phyloP scores from a whole-genome alignment of 2,329 filamentous ascomycete species.

The Phialocephala subalpina region DNA sequence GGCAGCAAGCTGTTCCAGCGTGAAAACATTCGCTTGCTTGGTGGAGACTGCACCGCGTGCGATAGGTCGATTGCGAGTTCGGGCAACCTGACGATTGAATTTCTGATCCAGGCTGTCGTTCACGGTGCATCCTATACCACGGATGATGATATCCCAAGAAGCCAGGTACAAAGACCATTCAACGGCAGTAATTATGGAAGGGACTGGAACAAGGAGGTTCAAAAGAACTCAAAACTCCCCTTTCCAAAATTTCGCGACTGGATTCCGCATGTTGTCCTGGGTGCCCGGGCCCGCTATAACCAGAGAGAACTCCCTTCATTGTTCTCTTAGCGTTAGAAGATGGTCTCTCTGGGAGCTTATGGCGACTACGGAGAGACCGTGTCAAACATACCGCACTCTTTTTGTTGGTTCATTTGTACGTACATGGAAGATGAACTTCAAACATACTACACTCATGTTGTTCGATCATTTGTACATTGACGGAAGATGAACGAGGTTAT shows the following conservation, averaged over 20 bases:
- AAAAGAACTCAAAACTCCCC: no score
- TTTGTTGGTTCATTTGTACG: not conserved
- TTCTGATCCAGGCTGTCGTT: conserved; percentile 21
- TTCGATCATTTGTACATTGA: not conserved
- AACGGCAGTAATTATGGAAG: not conserved
- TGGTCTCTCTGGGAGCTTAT: no score
- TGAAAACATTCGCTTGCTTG: conserved; percentile 3
- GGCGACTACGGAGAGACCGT: no score
- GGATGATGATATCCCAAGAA: conserved; percentile 5
- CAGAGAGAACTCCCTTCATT: no score
- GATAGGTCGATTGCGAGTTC: conserved; percentile 11
- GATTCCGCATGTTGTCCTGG: no score
- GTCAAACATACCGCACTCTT: not conserved
- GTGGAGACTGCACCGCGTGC: conserved; percentile 14
- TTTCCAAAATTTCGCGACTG: no score
- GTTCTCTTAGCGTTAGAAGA: no score
- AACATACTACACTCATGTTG: not conserved
- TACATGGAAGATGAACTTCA: not conserved
- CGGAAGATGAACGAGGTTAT: not conserved
- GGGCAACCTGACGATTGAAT: conserved; percentile 19
- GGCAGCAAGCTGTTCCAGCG: not conserved
- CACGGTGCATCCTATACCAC: conserved; percentile 11
- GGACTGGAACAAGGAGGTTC: not conserved
- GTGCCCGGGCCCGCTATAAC: no score
- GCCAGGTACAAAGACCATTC: not conserved